Evolutionary conservation across 305 asterid genomes (phyloP).

Genomic region (Fraxinus angustifolia): DNA sequence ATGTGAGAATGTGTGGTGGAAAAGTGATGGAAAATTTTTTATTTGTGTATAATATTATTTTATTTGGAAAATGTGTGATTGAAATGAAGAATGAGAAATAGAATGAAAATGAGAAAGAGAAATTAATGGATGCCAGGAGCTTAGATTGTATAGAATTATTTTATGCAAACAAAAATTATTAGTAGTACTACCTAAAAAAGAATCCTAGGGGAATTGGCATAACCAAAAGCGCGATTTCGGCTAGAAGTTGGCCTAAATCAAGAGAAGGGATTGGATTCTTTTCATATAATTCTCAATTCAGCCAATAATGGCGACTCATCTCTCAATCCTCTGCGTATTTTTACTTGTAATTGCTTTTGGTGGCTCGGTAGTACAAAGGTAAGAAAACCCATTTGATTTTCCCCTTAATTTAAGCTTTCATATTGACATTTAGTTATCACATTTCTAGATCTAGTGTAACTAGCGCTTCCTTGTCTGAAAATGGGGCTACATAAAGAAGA

Average conservation of each 20-base stretch:
- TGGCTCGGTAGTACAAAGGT: constrained; percentile 36
- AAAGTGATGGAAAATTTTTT: too few species aligned
- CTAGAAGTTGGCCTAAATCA: neutral
- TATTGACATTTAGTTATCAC: constrained; percentile 4
- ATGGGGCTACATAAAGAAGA: neutral
- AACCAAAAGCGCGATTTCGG: neutral
- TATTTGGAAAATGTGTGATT: too few species aligned
- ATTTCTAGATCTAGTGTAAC: constrained; percentile 15
- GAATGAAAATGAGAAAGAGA: too few species aligned
- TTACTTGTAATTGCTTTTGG: constrained; percentile 23
- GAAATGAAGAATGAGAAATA: too few species aligned
- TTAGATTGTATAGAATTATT: too few species aligned
- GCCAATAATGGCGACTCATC: constrained; percentile 39
- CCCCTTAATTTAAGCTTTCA: neutral
- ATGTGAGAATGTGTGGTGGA: too few species aligned
- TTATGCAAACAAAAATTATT: too few species aligned
- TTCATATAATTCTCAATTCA: constrained; percentile 16
- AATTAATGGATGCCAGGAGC: too few species aligned
- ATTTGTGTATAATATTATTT: too few species aligned
- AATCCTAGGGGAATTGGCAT: neutral
- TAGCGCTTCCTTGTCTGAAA: neutral
- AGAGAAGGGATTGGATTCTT: neutral
- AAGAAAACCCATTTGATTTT: constrained; percentile 22
- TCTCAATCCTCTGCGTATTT: constrained; percentile 27
- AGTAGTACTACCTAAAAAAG: too few species aligned